A percentile compares a stretch with the other conserved stretches of the same genome.
These are phyloP conservation scores for Allantophomopsis lycopodina DNA, from an alignment of 2,329 filamentous ascomycete genomes.

Conservation along the genomic window DNA sequence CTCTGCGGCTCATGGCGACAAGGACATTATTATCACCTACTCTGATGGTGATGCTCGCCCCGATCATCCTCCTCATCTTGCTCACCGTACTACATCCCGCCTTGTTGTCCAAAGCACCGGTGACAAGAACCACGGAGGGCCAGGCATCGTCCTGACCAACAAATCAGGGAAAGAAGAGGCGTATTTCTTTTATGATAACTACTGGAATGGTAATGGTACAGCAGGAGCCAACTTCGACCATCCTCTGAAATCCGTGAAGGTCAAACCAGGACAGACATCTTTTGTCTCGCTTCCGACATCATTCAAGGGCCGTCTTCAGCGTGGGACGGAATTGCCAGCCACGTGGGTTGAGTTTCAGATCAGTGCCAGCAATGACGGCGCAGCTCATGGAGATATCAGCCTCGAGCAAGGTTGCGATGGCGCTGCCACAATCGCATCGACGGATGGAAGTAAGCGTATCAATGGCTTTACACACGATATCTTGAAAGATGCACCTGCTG, in stretches of 20 bases:
- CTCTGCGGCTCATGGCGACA: conserved; percentile 22
- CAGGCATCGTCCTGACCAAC: conserved; percentile 24
- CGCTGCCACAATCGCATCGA: conserved; percentile 21
- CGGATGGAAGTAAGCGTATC: conserved; percentile 19
- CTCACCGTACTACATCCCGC: too few species aligned
- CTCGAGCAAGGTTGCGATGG: conserved; percentile 24
- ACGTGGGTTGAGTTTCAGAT: conserved; percentile 27
- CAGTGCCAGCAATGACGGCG: conserved; percentile 19
- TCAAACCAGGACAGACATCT: conserved; percentile 16
- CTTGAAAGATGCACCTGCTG: conserved; percentile 17
- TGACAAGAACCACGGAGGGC: conserved; percentile 4
- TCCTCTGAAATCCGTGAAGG: conserved; percentile 19
- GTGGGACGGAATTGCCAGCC: conserved; percentile 20
- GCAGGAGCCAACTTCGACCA: conserved; percentile 25
- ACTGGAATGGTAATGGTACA: conserved; percentile 24
- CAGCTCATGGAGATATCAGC: conserved; percentile 23
- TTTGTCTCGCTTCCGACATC: conserved; percentile 17
- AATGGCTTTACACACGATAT: conserved; percentile 21
- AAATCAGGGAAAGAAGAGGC: conserved; percentile 17
- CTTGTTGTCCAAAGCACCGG: too few species aligned
- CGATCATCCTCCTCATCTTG: background rate
- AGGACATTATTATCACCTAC: conserved; percentile 24
- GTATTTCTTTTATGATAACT: conserved; percentile 26
- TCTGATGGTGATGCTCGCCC: conserved; percentile 16
- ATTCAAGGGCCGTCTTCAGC: conserved; percentile 27